A percentile compares a stretch with the other conserved stretches of the same genome.
These are phyloP conservation scores for Pulicaria dysenterica DNA, from an alignment of 129 eudicot genomes.

Conservation along the genomic window DNA sequence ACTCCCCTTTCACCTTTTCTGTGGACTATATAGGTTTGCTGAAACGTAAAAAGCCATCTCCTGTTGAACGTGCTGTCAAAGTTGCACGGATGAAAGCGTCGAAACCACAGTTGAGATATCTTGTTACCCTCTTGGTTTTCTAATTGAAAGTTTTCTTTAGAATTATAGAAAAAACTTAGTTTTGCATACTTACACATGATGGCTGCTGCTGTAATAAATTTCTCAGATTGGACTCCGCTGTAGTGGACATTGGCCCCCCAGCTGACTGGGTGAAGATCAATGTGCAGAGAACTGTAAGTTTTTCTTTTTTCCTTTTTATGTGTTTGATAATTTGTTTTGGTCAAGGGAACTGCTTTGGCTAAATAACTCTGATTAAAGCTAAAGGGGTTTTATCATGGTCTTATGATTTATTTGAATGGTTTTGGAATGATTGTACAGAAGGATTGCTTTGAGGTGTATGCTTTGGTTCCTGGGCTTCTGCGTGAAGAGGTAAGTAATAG, in stretches of 20 bases:
- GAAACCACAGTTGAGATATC: conserved; percentile 70
- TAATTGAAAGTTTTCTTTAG: neutral
- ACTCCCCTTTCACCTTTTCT: conserved; percentile 13
- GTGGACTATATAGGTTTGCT: conserved; percentile 52
- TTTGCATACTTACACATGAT: conserved; percentile 10
- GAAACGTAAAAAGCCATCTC: conserved; percentile 74
- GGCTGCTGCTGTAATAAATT: conserved; percentile 14
- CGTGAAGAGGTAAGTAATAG: conserved; percentile 79
- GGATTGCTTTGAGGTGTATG: conserved; percentile 98
- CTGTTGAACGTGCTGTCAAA: conserved; percentile 64
- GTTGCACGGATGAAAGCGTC: conserved; percentile 56
- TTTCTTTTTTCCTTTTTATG: neutral
- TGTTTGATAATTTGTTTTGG: neutral
- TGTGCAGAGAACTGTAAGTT: conserved; percentile 81
- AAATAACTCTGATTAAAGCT: neutral
- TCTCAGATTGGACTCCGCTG: conserved; percentile 61
- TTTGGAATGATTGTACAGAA: conserved; percentile 49
- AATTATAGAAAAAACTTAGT: neutral
- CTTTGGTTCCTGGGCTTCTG: conserved; percentile 96
- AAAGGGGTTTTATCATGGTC: conserved; percentile 1
- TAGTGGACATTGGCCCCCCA: conserved; percentile 83
- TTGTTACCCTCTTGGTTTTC: conserved; percentile 20
- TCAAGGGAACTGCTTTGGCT: neutral
- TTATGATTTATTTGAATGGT: conserved; percentile 14
- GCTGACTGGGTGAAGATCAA: conserved; percentile 97